Evolutionary conservation across 495 filamentous ascomycete genomes (phyloP).

Genomic region (Neurospora sp.): DNA sequence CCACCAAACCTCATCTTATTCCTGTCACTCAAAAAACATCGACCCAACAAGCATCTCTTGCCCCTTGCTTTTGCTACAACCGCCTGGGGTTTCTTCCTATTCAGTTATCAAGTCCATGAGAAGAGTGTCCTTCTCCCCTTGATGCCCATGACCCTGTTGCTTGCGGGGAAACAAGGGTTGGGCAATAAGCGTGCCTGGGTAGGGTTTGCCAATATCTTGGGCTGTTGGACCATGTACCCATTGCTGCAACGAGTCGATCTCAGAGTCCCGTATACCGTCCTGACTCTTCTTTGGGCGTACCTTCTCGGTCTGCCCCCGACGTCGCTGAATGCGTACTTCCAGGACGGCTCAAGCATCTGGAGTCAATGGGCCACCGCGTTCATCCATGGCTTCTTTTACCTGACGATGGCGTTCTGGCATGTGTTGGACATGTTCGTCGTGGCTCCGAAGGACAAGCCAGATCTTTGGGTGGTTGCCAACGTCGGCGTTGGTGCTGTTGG

Average conservation of each 20-base stretch:
- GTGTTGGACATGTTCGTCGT: constrained; percentile 54
- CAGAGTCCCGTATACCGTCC: constrained; percentile 69
- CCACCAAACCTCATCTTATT: constrained; percentile 73
- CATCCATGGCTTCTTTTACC: constrained; percentile 66
- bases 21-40: constrained; percentile 59
- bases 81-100: constrained; percentile 95
- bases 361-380: constrained; percentile 47
- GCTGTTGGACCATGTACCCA: constrained; percentile 89
- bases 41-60: constrained; percentile 61
- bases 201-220: constrained; percentile 83
- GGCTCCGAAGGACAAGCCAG: constrained; percentile 67
- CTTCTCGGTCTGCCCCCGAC: constrained; percentile 77
- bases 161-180: constrained; percentile 67
- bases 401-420: constrained; percentile 71
- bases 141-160: constrained; percentile 79
- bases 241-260: constrained; percentile 78
- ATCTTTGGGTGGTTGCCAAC: constrained; percentile 88
- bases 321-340: constrained; percentile 55
- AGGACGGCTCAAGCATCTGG: constrained; percentile 32
- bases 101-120: constrained; percentile 95
- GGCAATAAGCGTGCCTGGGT: constrained; percentile 76
- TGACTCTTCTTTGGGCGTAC: constrained; percentile 82
- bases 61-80: constrained; percentile 69
- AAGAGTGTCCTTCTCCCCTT: constrained; percentile 89
- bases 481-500: constrained; percentile 75